These are phyloP conservation scores for Miscanthus lutarioriparius DNA, from an alignment of 176 grass and related monocot species.

Conservation along the genomic window DNA sequence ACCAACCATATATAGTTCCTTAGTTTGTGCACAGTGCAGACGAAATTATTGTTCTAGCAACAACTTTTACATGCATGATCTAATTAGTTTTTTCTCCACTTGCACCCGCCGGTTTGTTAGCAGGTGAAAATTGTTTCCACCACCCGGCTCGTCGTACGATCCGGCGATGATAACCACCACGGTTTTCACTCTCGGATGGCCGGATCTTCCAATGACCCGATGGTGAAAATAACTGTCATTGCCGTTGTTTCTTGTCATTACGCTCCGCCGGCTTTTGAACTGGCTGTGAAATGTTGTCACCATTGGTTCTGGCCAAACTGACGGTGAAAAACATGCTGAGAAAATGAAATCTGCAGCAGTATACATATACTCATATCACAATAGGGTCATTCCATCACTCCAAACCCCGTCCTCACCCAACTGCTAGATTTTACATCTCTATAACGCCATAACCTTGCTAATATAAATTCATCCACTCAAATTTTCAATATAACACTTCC, in stretches of 20 bases:
- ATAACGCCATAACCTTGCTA: not conserved
- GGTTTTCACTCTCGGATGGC: too few relatives aligned
- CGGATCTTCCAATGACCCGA: too few relatives aligned
- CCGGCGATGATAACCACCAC: too few relatives aligned
- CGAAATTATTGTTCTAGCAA: not conserved
- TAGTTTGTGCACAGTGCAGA: not conserved
- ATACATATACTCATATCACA: not conserved
- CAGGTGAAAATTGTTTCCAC: not conserved
- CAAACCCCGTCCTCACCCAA: not conserved
- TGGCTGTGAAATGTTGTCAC: too few relatives aligned
- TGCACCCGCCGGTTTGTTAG: not conserved
- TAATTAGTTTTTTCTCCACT: not conserved
- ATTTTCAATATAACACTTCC: not conserved
- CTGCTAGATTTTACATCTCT: not conserved
- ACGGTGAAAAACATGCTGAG: too few relatives aligned
- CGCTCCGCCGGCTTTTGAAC: too few relatives aligned
- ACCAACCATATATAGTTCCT: not conserved
- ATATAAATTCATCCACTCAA: not conserved
- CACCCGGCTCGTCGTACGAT: too few relatives aligned
- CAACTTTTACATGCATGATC: not conserved
- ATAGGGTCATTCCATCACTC: not conserved
- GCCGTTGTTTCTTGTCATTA: too few relatives aligned
- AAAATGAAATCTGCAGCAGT: too few relatives aligned
- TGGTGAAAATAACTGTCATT: too few relatives aligned
- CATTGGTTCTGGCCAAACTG: too few relatives aligned